Base-by-base conservation (phyloP, 2,329 filamentous ascomycete species). In the Leptosphaerulina australis region DNA sequence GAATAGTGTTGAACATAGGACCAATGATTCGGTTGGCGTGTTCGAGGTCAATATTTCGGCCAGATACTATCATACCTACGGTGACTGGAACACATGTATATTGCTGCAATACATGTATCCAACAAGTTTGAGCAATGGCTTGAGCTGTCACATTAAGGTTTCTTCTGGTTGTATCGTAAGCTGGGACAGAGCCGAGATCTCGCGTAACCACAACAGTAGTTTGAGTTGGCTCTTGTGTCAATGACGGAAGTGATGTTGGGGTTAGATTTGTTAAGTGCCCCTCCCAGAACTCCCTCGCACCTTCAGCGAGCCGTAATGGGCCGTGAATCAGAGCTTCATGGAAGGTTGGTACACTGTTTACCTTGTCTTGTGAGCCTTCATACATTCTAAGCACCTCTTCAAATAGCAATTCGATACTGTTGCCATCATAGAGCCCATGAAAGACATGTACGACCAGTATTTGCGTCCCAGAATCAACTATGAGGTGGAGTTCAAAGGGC, bases 1-100 rank as follows among this genome's bases (percentile, higher is more conserved):
- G 91, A 1, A 97, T 76, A 0, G 91, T 96, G 67, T 97, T 97
- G 79, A 97, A 96, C 15, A 97, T 75, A 0, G 93, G 92, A 0
- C 92, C 93, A 31, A 94, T 81, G 0, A 89, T 83, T 17, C 78
- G 67, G 36, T 91, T 87, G 2, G 86, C 81, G 2, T 78, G 78
- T 6, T 86, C 80, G 10, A 91, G 74, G 33, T 88, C 83, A 4
- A 95, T 82, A 0, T 85, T 83, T 51, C 92, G 82, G 0, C 92
- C 93, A 5, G 91, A 94, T 0, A 90, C 81, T 10, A 97, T 81
- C 15, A 95, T 76, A 0, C 93, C 93, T 11, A 92, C 77, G 0
- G 83, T 82, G 1, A 82, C 73, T 5, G 78, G 71, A 12, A 72
- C 66, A 3, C 72, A 67, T 21, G 81, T 74, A 53, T 81, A 69